These are phyloP conservation scores for Vickermania ingenoplastis DNA, from an alignment of 208 protist genomes.

Conservation along the genomic window DNA sequence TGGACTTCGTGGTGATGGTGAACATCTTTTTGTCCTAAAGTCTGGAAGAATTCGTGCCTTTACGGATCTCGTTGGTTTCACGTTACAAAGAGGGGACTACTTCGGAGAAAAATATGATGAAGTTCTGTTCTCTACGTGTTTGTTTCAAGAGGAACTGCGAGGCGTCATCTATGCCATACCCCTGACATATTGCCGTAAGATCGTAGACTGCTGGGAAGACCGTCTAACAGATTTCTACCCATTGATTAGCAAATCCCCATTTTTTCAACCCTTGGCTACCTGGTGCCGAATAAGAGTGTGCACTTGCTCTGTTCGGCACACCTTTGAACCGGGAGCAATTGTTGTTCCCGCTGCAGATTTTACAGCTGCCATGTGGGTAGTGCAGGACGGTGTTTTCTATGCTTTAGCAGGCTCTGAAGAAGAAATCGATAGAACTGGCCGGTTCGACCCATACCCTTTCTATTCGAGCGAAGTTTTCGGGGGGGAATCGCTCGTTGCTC, in stretches of 20 bases:
- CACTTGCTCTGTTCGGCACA: slow-evolving; percentile 16
- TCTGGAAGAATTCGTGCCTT: slow-evolving; percentile 32
- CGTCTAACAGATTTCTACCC: slow-evolving; percentile 18
- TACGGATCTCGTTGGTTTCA: slow-evolving; percentile 26
- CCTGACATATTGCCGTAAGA: slow-evolving; percentile 17
- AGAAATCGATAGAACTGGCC: slow-evolving; percentile 20
- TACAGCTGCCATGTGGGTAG: slow-evolving; percentile 24
- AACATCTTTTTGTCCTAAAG: slow-evolving; percentile 61
- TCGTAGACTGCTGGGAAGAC: slow-evolving; percentile 21
- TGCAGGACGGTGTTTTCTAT: slow-evolving; percentile 23
- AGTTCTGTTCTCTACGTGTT: slow-evolving; percentile 24
- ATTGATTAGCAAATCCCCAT: slow-evolving; percentile 19
- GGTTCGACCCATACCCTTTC: slow-evolving; percentile 20
- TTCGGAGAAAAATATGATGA: slow-evolving; percentile 54
- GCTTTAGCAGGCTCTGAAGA: slow-evolving; percentile 19
- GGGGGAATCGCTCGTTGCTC: slow-evolving; percentile 34
- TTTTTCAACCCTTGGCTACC: slow-evolving; percentile 40
- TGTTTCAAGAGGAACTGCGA: slow-evolving; percentile 37
- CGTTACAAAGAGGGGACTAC: slow-evolving; percentile 43
- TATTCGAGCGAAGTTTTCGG: slow-evolving; percentile 42
- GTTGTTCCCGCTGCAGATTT: slow-evolving; percentile 23
- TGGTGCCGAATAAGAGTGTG: slow-evolving; percentile 47
- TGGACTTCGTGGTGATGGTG: slow-evolving; percentile 52
- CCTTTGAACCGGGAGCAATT: slow-evolving; percentile 14
- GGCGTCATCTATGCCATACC: slow-evolving; percentile 51